Base-by-base conservation (phyloP, 2,329 filamentous ascomycete genomes). In the Fusarium circinatum region DNA sequence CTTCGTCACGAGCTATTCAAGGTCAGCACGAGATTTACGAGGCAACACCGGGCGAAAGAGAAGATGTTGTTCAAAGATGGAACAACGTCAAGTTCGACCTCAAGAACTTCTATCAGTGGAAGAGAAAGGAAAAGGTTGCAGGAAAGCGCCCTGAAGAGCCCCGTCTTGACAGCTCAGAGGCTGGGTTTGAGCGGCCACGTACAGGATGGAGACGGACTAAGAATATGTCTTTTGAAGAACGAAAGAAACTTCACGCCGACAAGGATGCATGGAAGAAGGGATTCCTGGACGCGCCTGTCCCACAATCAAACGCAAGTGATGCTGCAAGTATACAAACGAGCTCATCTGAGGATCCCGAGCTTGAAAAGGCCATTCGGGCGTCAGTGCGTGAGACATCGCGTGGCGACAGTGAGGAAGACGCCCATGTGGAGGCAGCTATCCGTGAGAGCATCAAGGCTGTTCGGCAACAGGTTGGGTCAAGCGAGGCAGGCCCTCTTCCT, bases 1-100 rank as follows among this genome's bases (percentile, higher is more conserved):
- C 94, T 51, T 89, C 93, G 3, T 93, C 94, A 6, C 88, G 94
- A 51, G 93, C 93, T 55, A 86, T 91, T 2, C 93, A 97, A 80
- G 94, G 94, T 3, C 90, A 90, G 69, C 89, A 91, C 48, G 93
- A 95, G 57, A 87, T 90, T 74, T 83, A 84, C 22, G 78, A 79
- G 3, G 84, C 90, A 3, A 88, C 86, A 1, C 79, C 80, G 0
- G 87, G 89, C 68, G 92, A 96, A 81, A 86, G 88, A 44, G 84
- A 85, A 4, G 89, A 92, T 62, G 89, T 96, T 26, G 79, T 95
- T 42, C 81, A 83, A 44, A 86, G 89, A 12, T 97, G 93, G 92
- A 85, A 89, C n/a, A 84, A 84, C 10, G 78, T 89, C 55, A 87
- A 89, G 59, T 84, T 86, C 17, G 88, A 92, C n/a, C 82, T 93